A percentile compares a stretch with the other conserved stretches of the same genome.
Conservation (phyloP, 768 basidiomycete species). For the Sutorius australiensis region DNA sequence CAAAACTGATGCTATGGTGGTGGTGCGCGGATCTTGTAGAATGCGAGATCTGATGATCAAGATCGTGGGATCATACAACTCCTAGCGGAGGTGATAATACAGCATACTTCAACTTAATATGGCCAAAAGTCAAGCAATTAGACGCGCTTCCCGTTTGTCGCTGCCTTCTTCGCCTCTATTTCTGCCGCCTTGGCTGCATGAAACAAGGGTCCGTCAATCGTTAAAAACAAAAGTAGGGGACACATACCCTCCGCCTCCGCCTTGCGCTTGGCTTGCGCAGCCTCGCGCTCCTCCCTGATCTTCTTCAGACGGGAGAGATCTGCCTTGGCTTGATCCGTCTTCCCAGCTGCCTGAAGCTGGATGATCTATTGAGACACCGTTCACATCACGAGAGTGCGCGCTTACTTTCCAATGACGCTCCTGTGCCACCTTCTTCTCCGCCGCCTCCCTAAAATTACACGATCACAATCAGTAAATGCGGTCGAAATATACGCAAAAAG, state of each 20-base stretch:
- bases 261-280: slow-evolving; percentile 80
- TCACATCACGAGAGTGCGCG: background rate
- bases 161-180: slow-evolving; percentile 54
- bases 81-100: background rate
- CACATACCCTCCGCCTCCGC: slow-evolving; percentile 80
- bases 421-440: slow-evolving; percentile 87
- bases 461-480: background rate
- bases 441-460: slow-evolving; percentile 62
- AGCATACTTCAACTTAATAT: background rate
- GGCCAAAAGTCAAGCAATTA: slow-evolving; percentile 34
- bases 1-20: background rate
- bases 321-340: slow-evolving; percentile 86
- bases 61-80: background rate
- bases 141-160: slow-evolving; percentile 23
- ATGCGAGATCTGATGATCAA: background rate
- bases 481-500: background rate
- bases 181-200: slow-evolving; percentile 60
- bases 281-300: slow-evolving; percentile 85
- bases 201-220: background rate
- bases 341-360: slow-evolving; percentile 71
- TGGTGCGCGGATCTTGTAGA: background rate
- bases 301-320: slow-evolving; percentile 84
- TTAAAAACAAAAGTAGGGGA: background rate
- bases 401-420: slow-evolving; percentile 83
- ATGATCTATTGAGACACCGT: background rate